Conservation (phyloP, 768 basidiomycete species). For the Psilocybe tampanensis region DNA sequence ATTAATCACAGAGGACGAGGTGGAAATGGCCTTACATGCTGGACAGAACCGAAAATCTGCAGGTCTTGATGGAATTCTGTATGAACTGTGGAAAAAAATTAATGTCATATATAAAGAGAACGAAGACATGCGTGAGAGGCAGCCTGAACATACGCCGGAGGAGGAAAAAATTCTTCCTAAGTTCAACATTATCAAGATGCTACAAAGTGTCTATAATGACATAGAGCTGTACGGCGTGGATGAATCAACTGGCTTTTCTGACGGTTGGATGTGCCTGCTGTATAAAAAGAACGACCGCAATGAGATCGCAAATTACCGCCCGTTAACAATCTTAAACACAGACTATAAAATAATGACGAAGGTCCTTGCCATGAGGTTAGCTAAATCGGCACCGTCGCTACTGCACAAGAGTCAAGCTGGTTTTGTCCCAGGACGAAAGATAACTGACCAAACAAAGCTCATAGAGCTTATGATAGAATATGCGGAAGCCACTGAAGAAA, state of each 20-base stretch:
- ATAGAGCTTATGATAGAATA: slow-evolving; percentile 25
- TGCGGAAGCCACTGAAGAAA: slow-evolving; percentile 20
- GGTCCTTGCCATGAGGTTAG: background rate
- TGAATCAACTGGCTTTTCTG: slow-evolving; percentile 14
- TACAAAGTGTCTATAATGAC: slow-evolving; percentile 24
- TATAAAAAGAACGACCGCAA: slow-evolving; percentile 41
- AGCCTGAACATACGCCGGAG: too few relatives aligned
- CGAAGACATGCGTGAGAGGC: too few relatives aligned
- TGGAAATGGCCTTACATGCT: slow-evolving; percentile 11
- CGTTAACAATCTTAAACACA: background rate
- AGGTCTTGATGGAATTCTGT: background rate
- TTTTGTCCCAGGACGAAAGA: slow-evolving; percentile 1
- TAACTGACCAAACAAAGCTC: slow-evolving; percentile 34
- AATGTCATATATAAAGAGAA: background rate
- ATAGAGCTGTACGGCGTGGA: slow-evolving; percentile 27
- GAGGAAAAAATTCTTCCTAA: background rate
- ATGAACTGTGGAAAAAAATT: slow-evolving; percentile 31
- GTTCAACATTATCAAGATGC: slow-evolving; percentile 14
- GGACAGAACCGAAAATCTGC: slow-evolving; percentile 22
- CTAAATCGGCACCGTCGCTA: background rate
- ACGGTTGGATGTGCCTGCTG: slow-evolving; percentile 41
- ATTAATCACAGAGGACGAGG: slow-evolving; percentile 12
- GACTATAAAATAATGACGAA: background rate
- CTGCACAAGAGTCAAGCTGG: background rate
- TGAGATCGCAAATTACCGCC: slow-evolving; percentile 17